Percentiles rank a stretch among this genome's conserved stretches.
These are phyloP conservation scores for Aspergillus cejpii DNA, from an alignment of 2,329 filamentous ascomycete species.

Conservation along the genomic window DNA sequence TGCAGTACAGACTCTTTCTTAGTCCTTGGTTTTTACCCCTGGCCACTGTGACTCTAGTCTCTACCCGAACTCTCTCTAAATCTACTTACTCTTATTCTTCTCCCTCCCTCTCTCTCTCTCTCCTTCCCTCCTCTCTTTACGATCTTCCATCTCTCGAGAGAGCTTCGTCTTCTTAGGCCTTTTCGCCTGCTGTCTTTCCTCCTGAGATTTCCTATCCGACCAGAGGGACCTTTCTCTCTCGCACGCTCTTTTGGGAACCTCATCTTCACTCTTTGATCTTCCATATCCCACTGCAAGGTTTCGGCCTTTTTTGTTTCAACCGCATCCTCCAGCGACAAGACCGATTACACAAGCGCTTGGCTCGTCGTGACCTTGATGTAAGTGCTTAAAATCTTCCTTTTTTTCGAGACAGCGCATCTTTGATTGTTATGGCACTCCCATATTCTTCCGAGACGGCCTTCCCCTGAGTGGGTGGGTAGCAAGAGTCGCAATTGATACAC, in stretches of 20 bases:
- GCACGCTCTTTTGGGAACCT: slow-evolving; percentile 36
- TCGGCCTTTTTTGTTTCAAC: slow-evolving; percentile 3
- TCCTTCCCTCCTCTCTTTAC: slow-evolving; percentile 22
- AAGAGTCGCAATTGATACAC: not conserved
- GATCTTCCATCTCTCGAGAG: slow-evolving; percentile 15
- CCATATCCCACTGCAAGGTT: slow-evolving; percentile 8
- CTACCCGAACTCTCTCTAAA: slow-evolving; percentile 5
- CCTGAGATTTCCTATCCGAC: slow-evolving; percentile 37
- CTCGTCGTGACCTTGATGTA: slow-evolving; percentile 27
- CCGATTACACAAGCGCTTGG: slow-evolving; percentile 20
- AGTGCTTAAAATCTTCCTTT: slow-evolving; percentile 9
- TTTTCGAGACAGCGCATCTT: not conserved
- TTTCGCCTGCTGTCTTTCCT: slow-evolving; percentile 21
- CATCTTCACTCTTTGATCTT: slow-evolving; percentile 23
- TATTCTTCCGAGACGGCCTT: not conserved
- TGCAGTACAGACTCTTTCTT: slow-evolving; percentile 3
- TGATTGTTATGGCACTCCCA: not conserved
- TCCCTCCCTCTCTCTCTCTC: slow-evolving; percentile 21
- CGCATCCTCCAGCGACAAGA: not conserved
- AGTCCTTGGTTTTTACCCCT: slow-evolving; percentile 9
- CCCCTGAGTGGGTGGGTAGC: not conserved
- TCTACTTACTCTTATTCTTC: slow-evolving; percentile 18
- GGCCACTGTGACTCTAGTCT: slow-evolving; percentile 8
- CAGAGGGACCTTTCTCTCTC: slow-evolving; percentile 37
- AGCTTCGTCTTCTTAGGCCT: slow-evolving; percentile 16